Evolutionary conservation across 202 grass and related monocot species (phyloP).

Genomic region (Sporobolus alterniflorus): DNA sequence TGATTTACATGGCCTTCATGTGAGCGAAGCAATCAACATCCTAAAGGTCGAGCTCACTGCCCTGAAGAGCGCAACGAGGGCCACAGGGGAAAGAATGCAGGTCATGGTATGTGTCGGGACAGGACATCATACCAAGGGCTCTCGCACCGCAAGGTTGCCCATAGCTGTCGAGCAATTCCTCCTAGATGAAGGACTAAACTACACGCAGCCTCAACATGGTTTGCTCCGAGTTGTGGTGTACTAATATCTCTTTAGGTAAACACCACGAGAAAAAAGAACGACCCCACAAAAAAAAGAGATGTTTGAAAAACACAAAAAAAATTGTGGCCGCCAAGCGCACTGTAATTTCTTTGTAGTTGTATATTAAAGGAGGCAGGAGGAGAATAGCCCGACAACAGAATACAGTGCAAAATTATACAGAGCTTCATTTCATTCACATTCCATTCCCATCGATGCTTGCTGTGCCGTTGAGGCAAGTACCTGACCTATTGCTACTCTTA

Average conservation of each 20-base stretch:
- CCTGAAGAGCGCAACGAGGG: slow-evolving; percentile 59
- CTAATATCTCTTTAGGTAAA: slow-evolving; percentile 61
- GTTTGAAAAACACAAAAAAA: slow-evolving; percentile 46
- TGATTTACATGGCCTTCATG: slow-evolving; percentile 91
- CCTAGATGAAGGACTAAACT: slow-evolving; percentile 76
- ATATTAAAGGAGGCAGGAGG: slow-evolving; percentile 68
- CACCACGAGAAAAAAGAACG: slow-evolving; percentile 27
- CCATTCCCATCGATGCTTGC: neutral
- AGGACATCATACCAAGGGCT: slow-evolving; percentile 96
- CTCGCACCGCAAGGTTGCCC: slow-evolving; percentile 80
- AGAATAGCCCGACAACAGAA: slow-evolving; percentile 88
- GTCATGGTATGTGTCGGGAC: slow-evolving; percentile 91
- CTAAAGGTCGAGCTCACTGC: slow-evolving; percentile 71
- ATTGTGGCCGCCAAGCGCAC: neutral
- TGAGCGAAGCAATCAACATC: slow-evolving; percentile 84
- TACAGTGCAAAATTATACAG: slow-evolving; percentile 82
- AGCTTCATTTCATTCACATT: slow-evolving; percentile 77
- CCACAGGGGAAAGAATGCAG: slow-evolving; percentile 71
- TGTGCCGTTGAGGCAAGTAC: neutral
- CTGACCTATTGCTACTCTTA: neutral
- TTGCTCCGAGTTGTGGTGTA: slow-evolving; percentile 80
- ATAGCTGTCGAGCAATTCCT: slow-evolving; percentile 87
- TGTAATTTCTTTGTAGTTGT: slow-evolving; percentile 67
- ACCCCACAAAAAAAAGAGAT: slow-evolving; percentile 30
- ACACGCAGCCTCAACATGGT: slow-evolving; percentile 85